Base-by-base conservation (phyloP, 202 grass and related monocot genomes). In the Saccharum hybrid region DNA sequence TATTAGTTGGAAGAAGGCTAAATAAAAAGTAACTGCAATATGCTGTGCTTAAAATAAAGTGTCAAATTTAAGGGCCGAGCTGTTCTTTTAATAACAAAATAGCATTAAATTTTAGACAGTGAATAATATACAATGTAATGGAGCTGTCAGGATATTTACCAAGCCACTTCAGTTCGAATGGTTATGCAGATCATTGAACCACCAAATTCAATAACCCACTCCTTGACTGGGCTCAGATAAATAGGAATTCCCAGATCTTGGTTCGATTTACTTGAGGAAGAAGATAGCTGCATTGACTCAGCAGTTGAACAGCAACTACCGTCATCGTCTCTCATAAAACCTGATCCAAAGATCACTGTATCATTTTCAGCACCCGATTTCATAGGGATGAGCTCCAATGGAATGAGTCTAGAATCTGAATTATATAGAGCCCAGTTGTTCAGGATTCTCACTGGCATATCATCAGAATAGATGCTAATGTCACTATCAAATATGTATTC, bases 361-460 rank as follows among this genome's bases (percentile, higher is more conserved):
- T 92, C 93, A 72, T 92, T 89, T 92, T 92, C 93, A 62, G 90
- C 72, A 63, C 86, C 91, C 66, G 90, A 72, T 78, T 88, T 96
- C 93, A 96, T 96, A 85, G 93, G 93, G 71, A 96, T 83, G 31
- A 91, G 80, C 48, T 96, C 93, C 75, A 96, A 79, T 81, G 90
- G 82, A 40, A 96, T 89, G 26, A 92, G 90, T 48, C 93, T 92
- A 14, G 93, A 90, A 68, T 96, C 93, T 48, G 90, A 80, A 82
- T 92, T 96, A 66, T 96, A 96, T 22, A 96, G 60, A 76, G 83
- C 77, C 93, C 93, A 96, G 31, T 96, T 92, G 56, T 90, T 73
- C 15, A 96, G 88, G 60, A 96, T 84, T 78, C 88, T 92, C 68
- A 85, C 85, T 14, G 93, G 93, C 21, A 96, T 62, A 49, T 96